Conservation (phyloP, 768 basidiomycete species). For the Hirschioporus abietinus region DNA sequence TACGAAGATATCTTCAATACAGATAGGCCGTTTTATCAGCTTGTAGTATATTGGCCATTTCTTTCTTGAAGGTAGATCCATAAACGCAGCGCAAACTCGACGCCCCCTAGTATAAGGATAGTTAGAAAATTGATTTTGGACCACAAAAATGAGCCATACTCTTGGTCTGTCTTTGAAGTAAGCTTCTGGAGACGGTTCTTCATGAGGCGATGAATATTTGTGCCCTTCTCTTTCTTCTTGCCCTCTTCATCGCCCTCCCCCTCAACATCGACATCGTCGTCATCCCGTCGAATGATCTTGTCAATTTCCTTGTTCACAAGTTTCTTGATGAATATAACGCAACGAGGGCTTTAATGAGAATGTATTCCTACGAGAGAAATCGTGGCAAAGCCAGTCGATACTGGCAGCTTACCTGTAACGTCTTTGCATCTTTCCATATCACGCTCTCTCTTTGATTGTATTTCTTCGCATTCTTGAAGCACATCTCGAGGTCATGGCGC, state of each 20-base stretch:
- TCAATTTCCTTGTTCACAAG: constrained; percentile 40
- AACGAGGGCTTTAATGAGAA: constrained; percentile 10
- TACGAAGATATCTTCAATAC: constrained; percentile 73
- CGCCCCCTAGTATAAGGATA: constrained; percentile 50
- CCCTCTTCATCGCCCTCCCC: constrained; percentile 43
- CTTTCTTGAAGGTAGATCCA: constrained; percentile 78
- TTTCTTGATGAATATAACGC: constrained; percentile 31
- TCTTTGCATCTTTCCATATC: constrained; percentile 81
- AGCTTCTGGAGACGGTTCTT: constrained; percentile 69
- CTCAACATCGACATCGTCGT: constrained; percentile 31
- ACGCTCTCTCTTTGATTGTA: constrained; percentile 78
- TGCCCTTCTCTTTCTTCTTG: constrained; percentile 46
- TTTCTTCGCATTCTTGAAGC: constrained; percentile 75
- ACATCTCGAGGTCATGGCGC: constrained; percentile 66
- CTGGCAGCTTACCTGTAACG: constrained; percentile 59
- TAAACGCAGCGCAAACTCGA: constrained; percentile 66
- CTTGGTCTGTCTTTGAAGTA: constrained; percentile 63
- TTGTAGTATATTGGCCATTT: constrained; percentile 78
- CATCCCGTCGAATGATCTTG: constrained; percentile 38
- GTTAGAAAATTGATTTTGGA: constrained; percentile 7
- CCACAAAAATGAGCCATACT: constrained; percentile 37
- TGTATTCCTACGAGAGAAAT: constrained; percentile 8
- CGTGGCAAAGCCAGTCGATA: background rate
- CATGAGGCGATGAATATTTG: constrained; percentile 61
- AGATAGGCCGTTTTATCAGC: constrained; percentile 72